Percentiles rank a stretch among this genome's conserved stretches.
Evolutionary conservation across 192 early-diverging fungal species (phyloP).

Genomic region (Mortierella alpina): DNA sequence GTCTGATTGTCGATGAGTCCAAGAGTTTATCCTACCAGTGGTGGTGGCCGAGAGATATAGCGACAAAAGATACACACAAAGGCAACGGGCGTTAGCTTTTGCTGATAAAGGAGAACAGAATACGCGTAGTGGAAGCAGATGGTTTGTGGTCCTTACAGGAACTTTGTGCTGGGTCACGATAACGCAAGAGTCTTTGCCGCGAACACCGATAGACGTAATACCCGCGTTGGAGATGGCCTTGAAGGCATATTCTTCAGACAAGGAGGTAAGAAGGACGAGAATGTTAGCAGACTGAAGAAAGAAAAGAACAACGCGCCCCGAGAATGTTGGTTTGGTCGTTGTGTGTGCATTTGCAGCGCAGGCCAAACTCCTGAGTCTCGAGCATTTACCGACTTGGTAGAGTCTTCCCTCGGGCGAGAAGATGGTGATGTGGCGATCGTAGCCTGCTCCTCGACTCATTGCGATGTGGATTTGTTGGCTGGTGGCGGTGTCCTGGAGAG

Average conservation of each 20-base stretch:
- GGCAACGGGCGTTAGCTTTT: background rate
- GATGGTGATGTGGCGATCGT: slow-evolving; percentile 99
- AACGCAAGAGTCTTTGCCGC: slow-evolving; percentile 95
- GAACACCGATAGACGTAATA: slow-evolving; percentile 94
- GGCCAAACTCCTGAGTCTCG: background rate
- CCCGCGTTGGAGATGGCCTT: slow-evolving; percentile 99
- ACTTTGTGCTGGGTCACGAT: slow-evolving; percentile 98
- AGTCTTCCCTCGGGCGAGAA: slow-evolving; percentile 99
- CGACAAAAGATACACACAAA: background rate
- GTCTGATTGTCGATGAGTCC: slow-evolving; percentile 92
- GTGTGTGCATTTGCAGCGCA: background rate
- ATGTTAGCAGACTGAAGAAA: background rate
- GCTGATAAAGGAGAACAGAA: background rate
- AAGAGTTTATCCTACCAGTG: slow-evolving; percentile 89
- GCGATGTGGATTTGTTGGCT: slow-evolving; percentile 21
- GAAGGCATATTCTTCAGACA: slow-evolving; percentile 93
- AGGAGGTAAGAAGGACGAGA: background rate
- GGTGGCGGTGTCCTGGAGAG: background rate
- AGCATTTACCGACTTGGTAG: slow-evolving; percentile 94
- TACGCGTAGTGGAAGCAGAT: background rate
- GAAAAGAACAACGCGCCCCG: too few species aligned
- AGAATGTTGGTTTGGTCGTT: too few species aligned
- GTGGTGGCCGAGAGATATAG: background rate
- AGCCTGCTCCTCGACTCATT: slow-evolving; percentile 72
- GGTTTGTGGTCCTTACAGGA: slow-evolving; percentile 60